Base-by-base conservation (phyloP, 2,329 filamentous ascomycete species). In the Calonectria hawksworthii region DNA sequence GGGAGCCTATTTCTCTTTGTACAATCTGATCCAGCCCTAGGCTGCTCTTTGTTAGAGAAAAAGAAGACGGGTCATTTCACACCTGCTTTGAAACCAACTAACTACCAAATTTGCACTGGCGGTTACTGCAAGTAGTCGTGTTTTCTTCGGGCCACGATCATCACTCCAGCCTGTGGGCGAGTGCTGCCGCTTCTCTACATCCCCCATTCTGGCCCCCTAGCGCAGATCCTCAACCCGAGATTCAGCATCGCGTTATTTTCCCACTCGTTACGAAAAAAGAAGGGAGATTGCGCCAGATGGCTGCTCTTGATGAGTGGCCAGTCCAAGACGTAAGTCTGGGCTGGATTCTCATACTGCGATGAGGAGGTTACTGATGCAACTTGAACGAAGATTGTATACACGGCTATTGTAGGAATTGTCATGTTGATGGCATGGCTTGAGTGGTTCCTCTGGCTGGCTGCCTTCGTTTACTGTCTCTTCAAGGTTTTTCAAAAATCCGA, bases 391-490 rank as follows among this genome's bases (percentile, higher is more conserved):
- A 96, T 98, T 80, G 88, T 96, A 72, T 98, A 98, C 83, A 93
- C 96, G 11, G 88, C 93, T 71, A 93, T 98, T 78, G 90, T 98
- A 44, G 95, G 95, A 23, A 85, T 93, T 9, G 88, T 98, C 65
- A 95, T 98, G 93, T 81, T 97, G 30, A 94, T 94, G 74, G 96
- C 96, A 2, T 89, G 96, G 36, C 88, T 99, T 11, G 96, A 99
- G 86, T 99, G 97, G 96, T 93, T 98, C 75, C 90, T 99, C 18
- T 98, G 96, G 95, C 90, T 99, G 51, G 92, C 94, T n/a, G 96
- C 96, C 4, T 99, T 99, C 83, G 83, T 97, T 76, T 99, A 98
- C 86, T 99, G 96, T 83, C 88, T 98, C 1, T 87, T 92, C 82
- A 98, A 98, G 84, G 96, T 96, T 36, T 98, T 94, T 81, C 89